phyloP scores from a whole-genome alignment of 257 asterid genomes.

The Rubia yunnanensis region DNA sequence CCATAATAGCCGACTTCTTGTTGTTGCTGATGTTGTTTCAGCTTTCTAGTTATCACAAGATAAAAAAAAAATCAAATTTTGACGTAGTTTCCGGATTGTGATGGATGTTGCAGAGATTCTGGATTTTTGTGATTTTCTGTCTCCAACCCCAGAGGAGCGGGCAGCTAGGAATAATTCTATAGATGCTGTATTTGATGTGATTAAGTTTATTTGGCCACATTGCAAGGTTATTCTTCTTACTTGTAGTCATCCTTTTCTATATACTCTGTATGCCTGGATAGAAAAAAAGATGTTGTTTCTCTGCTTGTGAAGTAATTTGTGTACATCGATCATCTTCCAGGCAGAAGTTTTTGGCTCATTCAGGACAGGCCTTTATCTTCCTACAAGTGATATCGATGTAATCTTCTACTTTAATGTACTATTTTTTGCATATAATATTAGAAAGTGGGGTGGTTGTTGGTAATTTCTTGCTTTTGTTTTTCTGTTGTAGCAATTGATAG shows the following conservation, averaged over 20 bases:
- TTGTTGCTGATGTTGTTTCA: not conserved
- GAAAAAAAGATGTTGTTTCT: not conserved
- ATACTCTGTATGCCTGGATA: not conserved
- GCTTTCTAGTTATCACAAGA: not conserved
- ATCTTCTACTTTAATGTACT: constrained; percentile 5
- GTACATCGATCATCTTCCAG: constrained; percentile 35
- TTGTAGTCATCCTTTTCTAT: not conserved
- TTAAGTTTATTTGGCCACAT: constrained; percentile 82
- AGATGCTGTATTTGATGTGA: constrained; percentile 63
- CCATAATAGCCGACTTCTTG: not conserved
- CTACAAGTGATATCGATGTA: constrained; percentile 95
- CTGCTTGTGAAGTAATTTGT: constrained; percentile 1
- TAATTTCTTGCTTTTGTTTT: not conserved
- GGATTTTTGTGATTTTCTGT: constrained; percentile 84
- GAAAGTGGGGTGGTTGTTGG: not conserved
- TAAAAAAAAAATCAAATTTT: not conserved
- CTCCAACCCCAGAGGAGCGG: constrained; percentile 86
- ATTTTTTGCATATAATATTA: not conserved
- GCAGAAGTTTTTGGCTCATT: constrained; percentile 94
- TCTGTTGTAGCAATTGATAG: not conserved
- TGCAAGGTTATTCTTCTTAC: constrained; percentile 46
- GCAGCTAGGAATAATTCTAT: constrained; percentile 64
- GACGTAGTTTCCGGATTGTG: not conserved
- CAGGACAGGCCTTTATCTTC: constrained; percentile 93
- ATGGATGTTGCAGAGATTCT: constrained; percentile 59